Conservation (phyloP, 805 yeast genomes). For the Ogataea populi-albae region DNA sequence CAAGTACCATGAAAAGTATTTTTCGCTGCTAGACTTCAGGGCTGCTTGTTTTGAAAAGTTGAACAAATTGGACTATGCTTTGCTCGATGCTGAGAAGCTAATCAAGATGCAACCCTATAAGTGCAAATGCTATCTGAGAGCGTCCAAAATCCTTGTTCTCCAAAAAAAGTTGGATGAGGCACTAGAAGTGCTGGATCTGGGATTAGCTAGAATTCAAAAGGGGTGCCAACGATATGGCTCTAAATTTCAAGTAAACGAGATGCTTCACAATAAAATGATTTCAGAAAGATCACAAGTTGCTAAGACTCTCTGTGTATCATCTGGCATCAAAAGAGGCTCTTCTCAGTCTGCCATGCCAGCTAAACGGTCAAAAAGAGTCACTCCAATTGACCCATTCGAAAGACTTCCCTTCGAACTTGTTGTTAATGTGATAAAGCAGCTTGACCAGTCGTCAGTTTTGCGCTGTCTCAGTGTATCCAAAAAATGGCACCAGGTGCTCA, state of each 20-base stretch:
- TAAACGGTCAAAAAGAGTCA: constrained; percentile 7
- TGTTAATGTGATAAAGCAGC: constrained; percentile 7
- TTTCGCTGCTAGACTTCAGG: constrained; percentile 38
- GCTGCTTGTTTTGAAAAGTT: constrained; percentile 50
- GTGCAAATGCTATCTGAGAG: constrained; percentile 49
- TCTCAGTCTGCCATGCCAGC: no score
- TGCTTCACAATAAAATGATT: constrained; percentile 31
- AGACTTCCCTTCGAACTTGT: constrained; percentile 27
- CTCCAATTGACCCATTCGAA: constrained; percentile 20
- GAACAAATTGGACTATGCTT: constrained; percentile 31
- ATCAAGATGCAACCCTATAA: constrained; percentile 40
- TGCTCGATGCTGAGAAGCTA: constrained; percentile 37
- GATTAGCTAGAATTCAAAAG: constrained; percentile 35
- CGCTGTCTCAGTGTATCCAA: constrained; percentile 16
- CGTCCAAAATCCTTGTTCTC: constrained; percentile 35
- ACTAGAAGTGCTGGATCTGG: constrained; percentile 35
- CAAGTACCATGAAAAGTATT: constrained; percentile 12
- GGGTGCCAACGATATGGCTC: constrained; percentile 28
- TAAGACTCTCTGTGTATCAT: no score
- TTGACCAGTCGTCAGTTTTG: constrained; percentile 17
- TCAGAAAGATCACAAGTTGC: constrained; percentile 3
- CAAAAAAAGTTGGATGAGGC: constrained; percentile 34
- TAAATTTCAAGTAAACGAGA: constrained; percentile 32
- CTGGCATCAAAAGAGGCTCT: no score
- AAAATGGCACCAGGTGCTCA: constrained; percentile 18